Percentiles rank a stretch among this genome's conserved stretches.
Evolutionary conservation across 2,329 filamentous ascomycete species (phyloP).

Genomic region (Fusarium sp.): DNA sequence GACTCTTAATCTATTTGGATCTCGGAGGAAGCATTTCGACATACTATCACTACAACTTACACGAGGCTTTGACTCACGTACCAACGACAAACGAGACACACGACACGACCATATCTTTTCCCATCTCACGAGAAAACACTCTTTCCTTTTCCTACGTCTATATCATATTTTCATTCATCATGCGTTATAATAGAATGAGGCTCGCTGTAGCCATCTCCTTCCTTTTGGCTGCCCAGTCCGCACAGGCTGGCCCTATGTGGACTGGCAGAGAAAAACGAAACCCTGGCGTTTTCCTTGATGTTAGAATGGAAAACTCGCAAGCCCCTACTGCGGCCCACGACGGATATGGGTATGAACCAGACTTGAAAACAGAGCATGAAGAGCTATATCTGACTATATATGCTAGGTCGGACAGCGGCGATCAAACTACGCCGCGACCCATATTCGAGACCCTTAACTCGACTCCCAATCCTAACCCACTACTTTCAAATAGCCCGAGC

Average conservation of each 20-base stretch:
- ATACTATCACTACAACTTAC: constrained; percentile 12
- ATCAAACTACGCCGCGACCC: constrained; percentile 41
- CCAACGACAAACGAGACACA: constrained; percentile 21
- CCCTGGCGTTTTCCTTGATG: constrained; percentile 30
- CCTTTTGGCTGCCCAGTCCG: constrained; percentile 46
- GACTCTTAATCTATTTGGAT: constrained; percentile 29
- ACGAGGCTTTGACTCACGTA: constrained; percentile 27
- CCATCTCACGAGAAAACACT: constrained; percentile 10
- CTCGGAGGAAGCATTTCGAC: constrained; percentile 10
- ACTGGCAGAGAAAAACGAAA: constrained; percentile 43
- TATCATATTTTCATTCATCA: constrained; percentile 29
- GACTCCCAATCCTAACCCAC: constrained; percentile 32
- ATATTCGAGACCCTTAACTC: constrained; percentile 44
- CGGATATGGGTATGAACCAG: constrained; percentile 31
- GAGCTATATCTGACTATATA: constrained; percentile 19
- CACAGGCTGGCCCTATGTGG: constrained; percentile 53
- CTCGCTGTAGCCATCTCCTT: constrained; percentile 43
- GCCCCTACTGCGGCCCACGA: constrained; percentile 34
- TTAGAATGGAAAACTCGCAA: constrained; percentile 24
- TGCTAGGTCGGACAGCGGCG: constrained; percentile 24
- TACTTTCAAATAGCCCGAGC: constrained; percentile 19
- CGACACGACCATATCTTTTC: constrained; percentile 12
- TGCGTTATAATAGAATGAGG: constrained; percentile 37
- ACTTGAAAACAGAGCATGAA: background rate
- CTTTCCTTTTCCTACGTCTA: constrained; percentile 8